Base-by-base conservation (phyloP, 805 yeast genomes). In the Lipomyces starkeyi region DNA sequence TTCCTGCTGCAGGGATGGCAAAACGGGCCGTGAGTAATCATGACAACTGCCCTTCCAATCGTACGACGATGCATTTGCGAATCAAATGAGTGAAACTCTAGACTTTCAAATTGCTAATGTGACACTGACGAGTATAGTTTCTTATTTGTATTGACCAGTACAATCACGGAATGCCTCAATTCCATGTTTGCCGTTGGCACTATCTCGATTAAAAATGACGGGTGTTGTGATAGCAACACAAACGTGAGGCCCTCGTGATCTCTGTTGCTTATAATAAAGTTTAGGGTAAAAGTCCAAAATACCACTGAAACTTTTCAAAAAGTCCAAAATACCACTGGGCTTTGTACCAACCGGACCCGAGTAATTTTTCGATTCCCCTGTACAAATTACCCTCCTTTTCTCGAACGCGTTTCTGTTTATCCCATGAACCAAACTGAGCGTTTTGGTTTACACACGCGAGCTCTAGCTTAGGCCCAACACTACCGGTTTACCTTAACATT, bases 11-110 rank as follows among this genome's bases (percentile, higher is more conserved):
- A 53, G 11, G 22, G 34, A 53, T 53, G 56, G n/a, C 14, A 53
- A 25, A 49, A 11, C n/a, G 9, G 54, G 27, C 54, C 54, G 54
- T 20, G 54, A 20, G 54, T 49, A 49, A n/a, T 49, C 54, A n/a
- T 49, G 54, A 22, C 54, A 49, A 49, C 1, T 49, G 27, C 54
- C 54, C 54, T 49, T 49, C 54, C 20, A 27, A 49, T 49, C 54
- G 27, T 49, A 6, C 14, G n/a, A 17, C 27, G 3, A 20, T 2
- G 27, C 20, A 49, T 20, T 1, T 2, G 54, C 13, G 27, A 49
- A 49, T 49, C 4, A 49, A 49, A 49, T 49, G 54, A 17, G 27
- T n/a, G 54, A 49, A 49, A 49, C 54, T 20, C 54, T 49, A 27
- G 27, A 49, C 25, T 49, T 17, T 9, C 8, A 47, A 49, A 22